These are phyloP conservation scores for Botryosphaeria dothidea DNA, from an alignment of 2,329 filamentous ascomycete species.

Conservation along the genomic window DNA sequence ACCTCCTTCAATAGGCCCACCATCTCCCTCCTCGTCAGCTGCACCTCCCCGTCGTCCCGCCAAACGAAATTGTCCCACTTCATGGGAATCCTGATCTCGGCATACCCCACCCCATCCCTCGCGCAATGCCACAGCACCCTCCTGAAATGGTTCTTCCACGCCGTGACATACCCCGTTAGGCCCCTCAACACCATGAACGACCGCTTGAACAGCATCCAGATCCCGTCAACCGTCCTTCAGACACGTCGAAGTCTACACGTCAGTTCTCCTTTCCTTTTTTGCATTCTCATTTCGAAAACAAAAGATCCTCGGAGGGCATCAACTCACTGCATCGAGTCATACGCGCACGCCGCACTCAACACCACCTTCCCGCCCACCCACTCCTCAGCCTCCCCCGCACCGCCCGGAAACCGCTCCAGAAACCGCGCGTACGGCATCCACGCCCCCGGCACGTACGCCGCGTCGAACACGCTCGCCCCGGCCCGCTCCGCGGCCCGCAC, in stretches of 20 bases:
- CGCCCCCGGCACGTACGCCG: neutral
- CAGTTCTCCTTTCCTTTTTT: no score
- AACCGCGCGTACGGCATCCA: slow-evolving; percentile 6
- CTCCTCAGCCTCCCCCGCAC: slow-evolving; percentile 30
- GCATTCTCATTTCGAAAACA: no score
- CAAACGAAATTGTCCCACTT: slow-evolving; percentile 67
- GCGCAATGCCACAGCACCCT: slow-evolving; percentile 63
- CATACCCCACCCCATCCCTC: slow-evolving; percentile 67
- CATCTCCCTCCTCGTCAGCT: slow-evolving; percentile 59
- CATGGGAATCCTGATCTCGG: slow-evolving; percentile 66
- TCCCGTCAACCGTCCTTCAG: slow-evolving; percentile 32
- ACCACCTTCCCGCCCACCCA: slow-evolving; percentile 66
- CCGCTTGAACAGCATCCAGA: slow-evolving; percentile 64
- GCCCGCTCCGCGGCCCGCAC: neutral
- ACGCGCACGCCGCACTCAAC: slow-evolving; percentile 61
- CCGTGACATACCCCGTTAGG: slow-evolving; percentile 65
- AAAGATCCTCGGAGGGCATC: no score
- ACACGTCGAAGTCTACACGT: no score
- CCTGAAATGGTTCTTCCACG: slow-evolving; percentile 62
- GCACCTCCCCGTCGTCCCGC: slow-evolving; percentile 54
- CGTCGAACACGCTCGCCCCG: neutral
- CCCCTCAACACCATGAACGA: slow-evolving; percentile 70
- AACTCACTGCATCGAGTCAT: slow-evolving; percentile 38
- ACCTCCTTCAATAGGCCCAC: slow-evolving; percentile 60
- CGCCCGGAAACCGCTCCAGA: neutral